phyloP scores from a whole-genome alignment of 2,329 filamentous ascomycete species.

The Phialocephala sp. region DNA sequence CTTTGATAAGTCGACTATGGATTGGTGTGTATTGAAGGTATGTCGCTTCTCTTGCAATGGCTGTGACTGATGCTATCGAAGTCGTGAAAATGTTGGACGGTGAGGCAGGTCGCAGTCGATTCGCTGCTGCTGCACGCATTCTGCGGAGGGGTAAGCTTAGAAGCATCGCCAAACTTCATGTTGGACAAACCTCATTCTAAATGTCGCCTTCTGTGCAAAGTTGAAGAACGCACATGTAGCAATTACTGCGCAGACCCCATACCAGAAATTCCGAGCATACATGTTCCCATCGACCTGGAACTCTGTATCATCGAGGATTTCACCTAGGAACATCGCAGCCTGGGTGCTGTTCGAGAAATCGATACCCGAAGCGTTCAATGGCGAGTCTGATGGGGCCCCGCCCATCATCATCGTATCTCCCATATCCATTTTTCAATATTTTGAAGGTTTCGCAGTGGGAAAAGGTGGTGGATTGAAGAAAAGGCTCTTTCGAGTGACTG shows the following conservation, averaged over 20 bases:
- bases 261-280: constrained; percentile 48
- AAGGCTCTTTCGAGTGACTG: neutral
- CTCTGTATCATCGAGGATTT: constrained; percentile 45
- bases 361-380: constrained; percentile 44
- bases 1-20: constrained; percentile 28
- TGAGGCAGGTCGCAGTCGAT: constrained; percentile 40
- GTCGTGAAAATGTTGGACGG: constrained; percentile 39
- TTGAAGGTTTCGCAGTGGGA: neutral
- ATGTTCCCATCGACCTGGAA: constrained; percentile 45
- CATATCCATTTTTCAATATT: constrained; percentile 18
- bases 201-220: constrained; percentile 34
- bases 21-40: constrained; percentile 44
- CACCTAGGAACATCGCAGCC: constrained; percentile 44
- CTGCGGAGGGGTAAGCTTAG: neutral
- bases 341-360: constrained; percentile 47
- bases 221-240: constrained; percentile 43
- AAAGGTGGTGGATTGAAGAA: neutral
- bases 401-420: constrained; percentile 32
- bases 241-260: constrained; percentile 45
- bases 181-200: constrained; percentile 37
- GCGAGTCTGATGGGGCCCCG: constrained; percentile 30
- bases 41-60: constrained; percentile 43
- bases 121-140: constrained; percentile 44
- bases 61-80: constrained; percentile 42
- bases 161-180: neutral